Evolutionary conservation across 1,284 basidiomycete genomes (phyloP).

Genomic region (Grifola frondosa): DNA sequence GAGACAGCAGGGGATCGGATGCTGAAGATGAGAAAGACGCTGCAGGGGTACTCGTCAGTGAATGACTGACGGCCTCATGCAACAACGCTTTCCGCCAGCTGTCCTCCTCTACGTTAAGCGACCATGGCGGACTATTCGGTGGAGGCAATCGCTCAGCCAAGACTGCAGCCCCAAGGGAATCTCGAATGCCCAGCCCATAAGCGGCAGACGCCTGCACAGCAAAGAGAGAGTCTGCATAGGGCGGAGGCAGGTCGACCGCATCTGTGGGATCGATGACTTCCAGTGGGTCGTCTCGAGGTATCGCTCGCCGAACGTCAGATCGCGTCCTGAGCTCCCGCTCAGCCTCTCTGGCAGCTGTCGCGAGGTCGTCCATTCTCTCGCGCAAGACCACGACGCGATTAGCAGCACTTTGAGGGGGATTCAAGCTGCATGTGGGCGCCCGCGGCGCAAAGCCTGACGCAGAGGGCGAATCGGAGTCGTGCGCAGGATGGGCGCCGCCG

Average conservation of each 20-base stretch:
- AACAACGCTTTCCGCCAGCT: slow-evolving; percentile 71
- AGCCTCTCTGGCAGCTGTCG: slow-evolving; percentile 65
- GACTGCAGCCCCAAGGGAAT: slow-evolving; percentile 68
- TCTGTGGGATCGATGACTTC: slow-evolving; percentile 79
- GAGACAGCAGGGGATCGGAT: slow-evolving; percentile 17
- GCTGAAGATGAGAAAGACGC: slow-evolving; percentile 32
- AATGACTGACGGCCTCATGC: slow-evolving; percentile 72
- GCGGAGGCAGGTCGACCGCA: slow-evolving; percentile 69
- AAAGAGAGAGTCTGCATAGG: slow-evolving; percentile 64
- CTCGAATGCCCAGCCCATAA: slow-evolving; percentile 66
- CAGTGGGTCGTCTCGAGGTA: slow-evolving; percentile 32
- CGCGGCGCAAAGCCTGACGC: slow-evolving; percentile 38
- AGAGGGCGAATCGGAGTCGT: slow-evolving; percentile 64
- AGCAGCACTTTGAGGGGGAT: slow-evolving; percentile 37
- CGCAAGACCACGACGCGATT: slow-evolving; percentile 75
- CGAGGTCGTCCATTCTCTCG: slow-evolving; percentile 72
- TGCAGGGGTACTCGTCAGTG: slow-evolving; percentile 54
- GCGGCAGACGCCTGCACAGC: slow-evolving; percentile 70
- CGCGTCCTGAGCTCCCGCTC: slow-evolving; percentile 66
- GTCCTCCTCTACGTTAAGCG: slow-evolving; percentile 54
- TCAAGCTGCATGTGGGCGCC: slow-evolving; percentile 40
- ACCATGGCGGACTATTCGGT: slow-evolving; percentile 55
- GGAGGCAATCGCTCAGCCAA: slow-evolving; percentile 72
- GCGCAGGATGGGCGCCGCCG: slow-evolving; percentile 46
- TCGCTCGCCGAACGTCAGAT: slow-evolving; percentile 29